These are phyloP conservation scores for Lecanicillium sp. DNA, from an alignment of 2,329 filamentous ascomycete species.

Conservation along the genomic window DNA sequence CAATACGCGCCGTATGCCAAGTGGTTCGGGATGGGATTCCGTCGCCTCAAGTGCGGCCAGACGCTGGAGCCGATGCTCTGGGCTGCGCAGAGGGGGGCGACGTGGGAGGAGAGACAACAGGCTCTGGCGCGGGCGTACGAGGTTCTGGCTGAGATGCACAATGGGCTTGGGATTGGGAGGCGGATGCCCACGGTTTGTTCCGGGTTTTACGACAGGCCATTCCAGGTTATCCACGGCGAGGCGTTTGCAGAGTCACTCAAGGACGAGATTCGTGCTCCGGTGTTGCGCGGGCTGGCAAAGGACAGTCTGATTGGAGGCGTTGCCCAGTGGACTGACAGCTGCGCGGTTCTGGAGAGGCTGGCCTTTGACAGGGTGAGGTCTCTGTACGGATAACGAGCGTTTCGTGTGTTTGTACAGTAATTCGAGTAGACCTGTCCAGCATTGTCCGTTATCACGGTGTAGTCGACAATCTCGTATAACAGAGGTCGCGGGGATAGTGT, in stretches of 20 bases:
- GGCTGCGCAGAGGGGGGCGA: neutral
- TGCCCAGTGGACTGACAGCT: no score
- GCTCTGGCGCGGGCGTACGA: constrained; percentile 1
- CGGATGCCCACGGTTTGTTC: neutral
- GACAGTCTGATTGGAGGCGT: no score
- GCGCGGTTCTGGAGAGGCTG: no score
- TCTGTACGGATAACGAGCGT: no score
- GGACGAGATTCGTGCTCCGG: neutral
- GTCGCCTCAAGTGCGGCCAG: neutral
- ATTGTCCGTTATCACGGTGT: no score
- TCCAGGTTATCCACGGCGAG: constrained; percentile 4
- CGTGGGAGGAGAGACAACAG: constrained; percentile 3
- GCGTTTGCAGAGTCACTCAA: constrained; percentile 1
- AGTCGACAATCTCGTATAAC: no score
- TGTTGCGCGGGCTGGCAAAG: no score
- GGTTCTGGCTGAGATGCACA: constrained; percentile 6
- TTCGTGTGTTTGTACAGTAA: no score
- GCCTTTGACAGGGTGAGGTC: no score
- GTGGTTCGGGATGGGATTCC: constrained; percentile 5
- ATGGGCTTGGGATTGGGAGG: neutral
- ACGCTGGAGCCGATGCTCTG: constrained; percentile 2
- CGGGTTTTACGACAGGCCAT: constrained; percentile 1
- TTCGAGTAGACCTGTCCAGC: no score
- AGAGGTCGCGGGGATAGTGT: no score
- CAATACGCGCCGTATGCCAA: constrained; percentile 6